Base-by-base conservation (phyloP, 805 yeast genomes). In the Kodamaea fukazawae region DNA sequence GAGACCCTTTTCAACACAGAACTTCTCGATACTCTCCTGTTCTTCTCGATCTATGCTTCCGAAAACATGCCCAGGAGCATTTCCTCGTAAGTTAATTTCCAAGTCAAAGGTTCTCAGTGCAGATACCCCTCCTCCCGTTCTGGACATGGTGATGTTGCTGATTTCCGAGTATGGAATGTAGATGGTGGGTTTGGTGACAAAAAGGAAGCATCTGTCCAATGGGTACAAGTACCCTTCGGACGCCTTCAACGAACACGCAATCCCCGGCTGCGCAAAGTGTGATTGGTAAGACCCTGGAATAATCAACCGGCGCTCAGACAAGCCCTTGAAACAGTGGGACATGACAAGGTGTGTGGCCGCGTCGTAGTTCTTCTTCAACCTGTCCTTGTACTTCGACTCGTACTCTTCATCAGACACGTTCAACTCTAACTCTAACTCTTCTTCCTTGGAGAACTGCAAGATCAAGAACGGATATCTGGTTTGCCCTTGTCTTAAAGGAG, bases 401-500 rank as follows among this genome's bases (percentile, higher is more conserved):
- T 79, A 89, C 53, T 86, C 96, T 31, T 78, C 86, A 32, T 90
- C 96, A 29, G 81, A 81, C 14, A 93, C 61, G 57, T 93, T 90
- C 53, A 93, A 71, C 56, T 88, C 96, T 28, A 91, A 82, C 61
- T 89, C 96, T 35, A 87, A 77, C 57, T 86, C 96, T 62, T 93
- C 99, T 48, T 89, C 96, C 40, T 81, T 79, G 45, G 83, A 78
- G 57, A 93, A 87, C 66, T 93, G 99, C 60, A 91, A 65, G 10
- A 89, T 91, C 58, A 93, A 70, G 60, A 87, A 93, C 29, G 96
- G 95, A 56, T 93, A 91, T 44, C 96, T 79, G 0, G 99, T 93
- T 67, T 93, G 98, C 41, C 99, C 99, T 67, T 93, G 99, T 61
- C 98, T 81, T 48, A 93, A 71, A 2, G 99, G 99, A 17, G 99